Conservation (phyloP, 2,329 filamentous ascomycete genomes). For the Ceratocystis papillata region DNA sequence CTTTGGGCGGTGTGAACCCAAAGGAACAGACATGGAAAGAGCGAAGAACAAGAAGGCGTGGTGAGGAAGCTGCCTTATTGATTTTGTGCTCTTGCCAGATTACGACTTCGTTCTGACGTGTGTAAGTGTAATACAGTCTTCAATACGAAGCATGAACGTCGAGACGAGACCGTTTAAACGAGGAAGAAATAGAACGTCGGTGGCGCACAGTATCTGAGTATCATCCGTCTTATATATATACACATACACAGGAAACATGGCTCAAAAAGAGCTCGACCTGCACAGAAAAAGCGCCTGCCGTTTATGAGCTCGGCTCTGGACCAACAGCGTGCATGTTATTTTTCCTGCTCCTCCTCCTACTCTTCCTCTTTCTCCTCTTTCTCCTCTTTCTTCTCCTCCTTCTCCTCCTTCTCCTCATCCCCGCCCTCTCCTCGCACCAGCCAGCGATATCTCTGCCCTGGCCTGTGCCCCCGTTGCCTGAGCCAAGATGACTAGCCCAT, state of each 20-base stretch:
- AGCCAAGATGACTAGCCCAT: background rate
- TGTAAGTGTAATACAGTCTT: too few relatives aligned
- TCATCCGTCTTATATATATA: too few relatives aligned
- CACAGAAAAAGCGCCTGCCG: too few relatives aligned
- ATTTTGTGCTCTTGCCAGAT: background rate
- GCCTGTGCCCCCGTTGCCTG: background rate
- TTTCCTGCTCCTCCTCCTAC: too few relatives aligned
- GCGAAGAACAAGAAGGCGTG: background rate
- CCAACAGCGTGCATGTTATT: too few relatives aligned
- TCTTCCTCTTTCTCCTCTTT: too few relatives aligned
- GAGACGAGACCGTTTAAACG: too few relatives aligned
- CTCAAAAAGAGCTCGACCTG: too few relatives aligned
- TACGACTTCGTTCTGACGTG: background rate
- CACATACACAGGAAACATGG: too few relatives aligned
- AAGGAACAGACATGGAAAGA: slow-evolving; percentile 4
- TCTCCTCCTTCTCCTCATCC: background rate
- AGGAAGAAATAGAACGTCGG: background rate
- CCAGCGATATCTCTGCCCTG: background rate
- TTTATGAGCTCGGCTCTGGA: too few relatives aligned
- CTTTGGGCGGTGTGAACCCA: slow-evolving; percentile 13
- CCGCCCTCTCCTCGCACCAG: background rate
- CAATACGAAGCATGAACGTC: too few relatives aligned
- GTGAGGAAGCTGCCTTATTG: background rate
- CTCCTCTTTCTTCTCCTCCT: background rate
- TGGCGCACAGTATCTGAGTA: too few relatives aligned